Base-by-base conservation (phyloP, 1,139 yeast species). In the Magnusiomyces sp. region DNA sequence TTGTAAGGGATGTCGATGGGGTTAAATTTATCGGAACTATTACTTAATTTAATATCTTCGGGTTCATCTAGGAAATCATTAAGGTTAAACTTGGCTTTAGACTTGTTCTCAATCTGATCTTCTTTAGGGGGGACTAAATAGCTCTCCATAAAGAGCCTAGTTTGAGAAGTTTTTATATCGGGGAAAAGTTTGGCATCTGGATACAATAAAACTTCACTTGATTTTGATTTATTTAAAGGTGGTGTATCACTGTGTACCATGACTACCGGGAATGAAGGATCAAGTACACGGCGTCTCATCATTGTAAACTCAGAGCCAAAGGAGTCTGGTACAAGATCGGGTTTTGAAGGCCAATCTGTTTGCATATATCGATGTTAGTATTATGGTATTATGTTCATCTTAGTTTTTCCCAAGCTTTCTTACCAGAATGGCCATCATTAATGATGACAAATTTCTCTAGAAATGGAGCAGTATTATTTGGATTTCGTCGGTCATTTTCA, bases 391-490 rank as follows among this genome's bases (percentile, higher is more conserved):
- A 34, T 29, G 5, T 43, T 33, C 7, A 17, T n/a, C n/a, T 19
- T 16, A 3, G 23, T 19, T 2, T 19, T 31, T 9, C 13, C 9
- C 4, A 13, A 19, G 58, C 59, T 44, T 56, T 56, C 40, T 57
- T 57, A 31, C 63, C 62, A 1, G 56, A 46, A 19, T 62, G 60
- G 0, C 71, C 70, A 2, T 79, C 74, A 20, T 78, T 65, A 9
- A 80, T 69, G 31, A 83, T 59, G 3, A 79, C 67, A 60, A 82
- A 86, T 54, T 79, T 80, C 72, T 76, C 74, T 13, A 77, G 75
- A 2, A 65, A 58, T 0, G 77, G 76, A 34, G 72, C 71, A 0
- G 89, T 63, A 1, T 59, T 60, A 6, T 58, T 48, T 14, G 55
- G 59, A 20, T 54, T 53, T 38, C 40, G 41, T 2, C 49, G 56